Conservation (phyloP, 768 basidiomycete species). For the Hortiboletus campestris region DNA sequence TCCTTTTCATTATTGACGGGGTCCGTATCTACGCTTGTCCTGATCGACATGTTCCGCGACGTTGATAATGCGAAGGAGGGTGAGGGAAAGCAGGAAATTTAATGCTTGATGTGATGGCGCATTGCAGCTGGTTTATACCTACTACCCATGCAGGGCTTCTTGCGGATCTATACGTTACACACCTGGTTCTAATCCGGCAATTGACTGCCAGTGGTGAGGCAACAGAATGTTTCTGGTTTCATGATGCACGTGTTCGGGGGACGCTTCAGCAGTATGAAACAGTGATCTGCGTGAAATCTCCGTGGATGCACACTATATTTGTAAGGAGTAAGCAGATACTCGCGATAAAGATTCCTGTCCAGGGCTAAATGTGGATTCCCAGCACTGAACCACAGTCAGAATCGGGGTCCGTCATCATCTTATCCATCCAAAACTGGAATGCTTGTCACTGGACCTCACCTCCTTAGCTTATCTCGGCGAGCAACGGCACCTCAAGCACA, state of each 20-base stretch:
- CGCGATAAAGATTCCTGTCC: too few species aligned
- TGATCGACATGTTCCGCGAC: slow-evolving; percentile 9
- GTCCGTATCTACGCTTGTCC: not conserved
- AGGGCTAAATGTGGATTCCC: too few species aligned
- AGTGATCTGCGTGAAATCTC: too few species aligned
- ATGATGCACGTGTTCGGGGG: too few species aligned
- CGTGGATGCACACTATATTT: too few species aligned
- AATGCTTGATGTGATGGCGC: not conserved
- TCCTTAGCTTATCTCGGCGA: slow-evolving; percentile 9
- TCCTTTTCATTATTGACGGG: slow-evolving; percentile 11
- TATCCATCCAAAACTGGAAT: slow-evolving; percentile 4
- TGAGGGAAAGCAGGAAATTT: not conserved
- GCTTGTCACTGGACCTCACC: slow-evolving; percentile 12
- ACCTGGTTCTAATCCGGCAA: not conserved
- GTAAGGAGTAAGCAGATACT: too few species aligned
- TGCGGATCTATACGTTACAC: not conserved
- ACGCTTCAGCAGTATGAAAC: too few species aligned
- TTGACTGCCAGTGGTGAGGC: too few species aligned
- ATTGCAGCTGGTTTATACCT: not conserved
- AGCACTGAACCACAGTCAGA: too few species aligned
- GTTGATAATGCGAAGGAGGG: not conserved
- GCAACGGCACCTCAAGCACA: slow-evolving; percentile 11
- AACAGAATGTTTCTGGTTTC: too few species aligned
- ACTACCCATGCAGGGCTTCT: not conserved
- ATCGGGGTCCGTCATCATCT: not conserved